Evolutionary conservation across 495 filamentous ascomycete species (phyloP).

Genomic region (Penicillium macrosclerotiorum): DNA sequence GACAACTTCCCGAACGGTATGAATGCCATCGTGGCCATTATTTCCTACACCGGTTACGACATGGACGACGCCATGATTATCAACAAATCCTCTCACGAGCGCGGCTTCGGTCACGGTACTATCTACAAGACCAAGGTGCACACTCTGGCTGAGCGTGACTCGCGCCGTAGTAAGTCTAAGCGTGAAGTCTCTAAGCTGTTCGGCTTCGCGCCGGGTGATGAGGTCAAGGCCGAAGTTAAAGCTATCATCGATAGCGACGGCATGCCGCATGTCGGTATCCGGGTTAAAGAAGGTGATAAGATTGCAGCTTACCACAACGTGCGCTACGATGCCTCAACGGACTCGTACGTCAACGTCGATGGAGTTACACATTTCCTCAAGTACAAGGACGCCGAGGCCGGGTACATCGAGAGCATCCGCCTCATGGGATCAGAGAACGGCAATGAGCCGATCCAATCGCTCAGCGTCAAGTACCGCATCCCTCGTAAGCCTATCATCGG

Average conservation of each 20-base stretch:
- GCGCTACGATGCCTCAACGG: constrained; percentile 62
- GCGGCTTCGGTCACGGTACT: constrained; percentile 93
- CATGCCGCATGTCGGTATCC: constrained; percentile 71
- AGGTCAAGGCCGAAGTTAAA: constrained; percentile 61
- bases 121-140: constrained; percentile 97
- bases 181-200: constrained; percentile 70
- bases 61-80: constrained; percentile 99
- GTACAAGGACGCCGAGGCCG: constrained; percentile 87
- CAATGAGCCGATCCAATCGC: constrained; percentile 73
- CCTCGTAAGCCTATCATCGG: constrained; percentile 90
- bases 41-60: constrained; percentile 98
- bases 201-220: constrained; percentile 74
- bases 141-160: constrained; percentile 70
- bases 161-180: constrained; percentile 52
- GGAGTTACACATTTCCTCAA: constrained; percentile 77
- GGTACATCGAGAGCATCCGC: constrained; percentile 89
- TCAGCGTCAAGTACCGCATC: constrained; percentile 90
- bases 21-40: constrained; percentile 95
- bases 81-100: constrained; percentile 95
- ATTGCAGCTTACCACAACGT: constrained; percentile 91
- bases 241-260: constrained; percentile 80
- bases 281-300: constrained; percentile 74
- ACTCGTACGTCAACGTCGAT: constrained; percentile 67
- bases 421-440: constrained; percentile 80
- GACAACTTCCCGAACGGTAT: constrained; percentile 99